Conservation (phyloP, 2,329 filamentous ascomycete species). For the Trichophaea hybrida region DNA sequence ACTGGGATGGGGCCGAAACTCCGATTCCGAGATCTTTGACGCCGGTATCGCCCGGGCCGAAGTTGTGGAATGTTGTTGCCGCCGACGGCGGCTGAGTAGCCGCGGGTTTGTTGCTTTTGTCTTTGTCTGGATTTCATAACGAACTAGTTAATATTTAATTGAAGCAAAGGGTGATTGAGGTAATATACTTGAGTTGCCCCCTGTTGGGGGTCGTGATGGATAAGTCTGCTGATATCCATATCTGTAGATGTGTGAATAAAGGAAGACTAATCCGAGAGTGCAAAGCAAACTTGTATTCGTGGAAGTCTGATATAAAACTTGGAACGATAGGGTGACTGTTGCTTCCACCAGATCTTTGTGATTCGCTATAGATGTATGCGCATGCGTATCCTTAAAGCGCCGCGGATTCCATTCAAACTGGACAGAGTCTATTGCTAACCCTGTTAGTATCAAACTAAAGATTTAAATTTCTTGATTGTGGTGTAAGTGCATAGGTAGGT, state of each 20-base stretch:
- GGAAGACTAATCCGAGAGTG: not conserved
- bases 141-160: not conserved
- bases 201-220: not conserved
- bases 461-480: too few relatives aligned
- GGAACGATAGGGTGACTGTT: not conserved
- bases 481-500: too few relatives aligned
- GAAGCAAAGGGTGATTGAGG: not conserved
- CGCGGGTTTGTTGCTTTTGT: too few relatives aligned
- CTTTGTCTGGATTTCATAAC: too few relatives aligned
- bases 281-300: not conserved
- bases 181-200: not conserved
- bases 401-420: too few relatives aligned
- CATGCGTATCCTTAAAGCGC: too few relatives aligned
- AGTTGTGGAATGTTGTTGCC: not conserved
- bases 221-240: not conserved
- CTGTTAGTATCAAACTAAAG: too few relatives aligned
- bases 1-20: not conserved
- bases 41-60: not conserved
- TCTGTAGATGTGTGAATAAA: not conserved
- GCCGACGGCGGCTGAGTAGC: too few relatives aligned
- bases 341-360: not conserved
- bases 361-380: too few relatives aligned
- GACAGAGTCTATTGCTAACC: too few relatives aligned
- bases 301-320: not conserved
- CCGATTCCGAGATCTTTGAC: not conserved